Conservation (phyloP, 1,284 basidiomycete genomes). For the Tilletia setariae region DNA sequence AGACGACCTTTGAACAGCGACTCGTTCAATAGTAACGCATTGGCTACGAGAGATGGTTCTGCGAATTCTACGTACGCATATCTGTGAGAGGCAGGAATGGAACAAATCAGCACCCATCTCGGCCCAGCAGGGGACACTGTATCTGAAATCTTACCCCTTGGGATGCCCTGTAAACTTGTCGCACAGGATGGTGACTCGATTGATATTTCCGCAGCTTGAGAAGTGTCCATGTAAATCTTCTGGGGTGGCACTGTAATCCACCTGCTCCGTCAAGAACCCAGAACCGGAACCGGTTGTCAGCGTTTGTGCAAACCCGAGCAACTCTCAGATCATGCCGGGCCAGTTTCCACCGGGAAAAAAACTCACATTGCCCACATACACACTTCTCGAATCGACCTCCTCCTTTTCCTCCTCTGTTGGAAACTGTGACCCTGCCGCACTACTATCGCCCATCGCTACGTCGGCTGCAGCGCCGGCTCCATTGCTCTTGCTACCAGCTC, state of each 20-base stretch:
- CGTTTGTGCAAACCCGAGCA: too few relatives aligned
- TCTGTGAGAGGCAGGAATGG: too few relatives aligned
- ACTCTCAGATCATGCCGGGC: too few relatives aligned
- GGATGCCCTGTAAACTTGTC: conserved; percentile 99
- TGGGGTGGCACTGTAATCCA: conserved; percentile 94
- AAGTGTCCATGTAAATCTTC: conserved; percentile 99
- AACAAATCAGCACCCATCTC: neutral
- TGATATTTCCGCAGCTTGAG: conserved; percentile 94
- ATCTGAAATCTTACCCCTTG: conserved; percentile 69
- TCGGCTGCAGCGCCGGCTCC: conserved; percentile 58
- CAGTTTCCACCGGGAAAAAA: too few relatives aligned
- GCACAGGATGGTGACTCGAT: conserved; percentile 96
- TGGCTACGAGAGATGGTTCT: conserved; percentile 85
- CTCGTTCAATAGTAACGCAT: conserved; percentile 91
- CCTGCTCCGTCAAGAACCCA: too few relatives aligned
- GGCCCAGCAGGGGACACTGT: neutral
- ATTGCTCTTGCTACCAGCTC: conserved; percentile 41
- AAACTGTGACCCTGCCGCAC: conserved; percentile 31
- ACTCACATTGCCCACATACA: conserved; percentile 95
- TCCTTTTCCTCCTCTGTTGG: conserved; percentile 57
- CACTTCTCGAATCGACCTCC: conserved; percentile 77
- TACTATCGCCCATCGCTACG: conserved; percentile 65
- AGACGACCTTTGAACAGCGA: conserved; percentile 87
- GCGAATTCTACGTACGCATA: conserved; percentile 99
- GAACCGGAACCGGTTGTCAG: too few relatives aligned